These are phyloP conservation scores for Acacia pycnantha DNA, from an alignment of 331 rosid genomes.

Conservation along the genomic window DNA sequence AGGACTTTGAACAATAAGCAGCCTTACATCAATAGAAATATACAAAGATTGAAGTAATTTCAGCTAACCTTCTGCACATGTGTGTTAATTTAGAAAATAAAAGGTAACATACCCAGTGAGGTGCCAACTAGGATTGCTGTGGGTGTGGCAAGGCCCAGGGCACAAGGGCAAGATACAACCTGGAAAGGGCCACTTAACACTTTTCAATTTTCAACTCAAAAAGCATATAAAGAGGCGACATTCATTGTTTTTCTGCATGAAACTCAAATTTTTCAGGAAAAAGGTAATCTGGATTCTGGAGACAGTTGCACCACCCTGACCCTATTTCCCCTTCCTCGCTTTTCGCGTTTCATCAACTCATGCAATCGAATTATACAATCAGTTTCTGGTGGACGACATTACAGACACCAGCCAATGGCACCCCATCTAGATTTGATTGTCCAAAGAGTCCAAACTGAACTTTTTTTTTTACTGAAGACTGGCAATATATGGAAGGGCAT, in stretches of 20 bases:
- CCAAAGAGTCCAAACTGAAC: slow-evolving; percentile 8
- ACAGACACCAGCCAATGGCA: slow-evolving; percentile 11
- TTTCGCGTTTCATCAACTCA: neutral
- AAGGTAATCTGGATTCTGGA: slow-evolving; percentile 19
- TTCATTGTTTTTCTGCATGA: slow-evolving; percentile 4
- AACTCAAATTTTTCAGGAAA: slow-evolving; percentile 20
- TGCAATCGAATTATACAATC: neutral
- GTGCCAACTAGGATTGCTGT: slow-evolving; percentile 98
- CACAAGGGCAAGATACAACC: slow-evolving; percentile 99
- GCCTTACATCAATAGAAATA: slow-evolving; percentile 16
- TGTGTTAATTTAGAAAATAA: slow-evolving; percentile 20
- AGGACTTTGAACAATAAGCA: slow-evolving; percentile 27
- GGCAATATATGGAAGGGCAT: slow-evolving; percentile 5
- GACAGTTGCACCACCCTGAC: neutral
- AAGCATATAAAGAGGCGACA: slow-evolving; percentile 7
- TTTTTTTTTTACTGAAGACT: neutral
- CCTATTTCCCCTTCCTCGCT: slow-evolving; percentile 4
- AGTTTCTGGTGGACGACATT: slow-evolving; percentile 23
- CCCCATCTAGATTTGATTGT: slow-evolving; percentile 17
- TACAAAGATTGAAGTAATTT: slow-evolving; percentile 7
- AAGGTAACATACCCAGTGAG: slow-evolving; percentile 69
- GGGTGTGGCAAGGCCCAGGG: slow-evolving; percentile 98
- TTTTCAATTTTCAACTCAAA: neutral
- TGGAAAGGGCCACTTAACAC: slow-evolving; percentile 34
- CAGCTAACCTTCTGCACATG: neutral